A percentile compares a stretch with the other conserved stretches of the same genome.
phyloP scores from a whole-genome alignment of 2,329 filamentous ascomycete species.

The Tolypocladium ovalisporum region DNA sequence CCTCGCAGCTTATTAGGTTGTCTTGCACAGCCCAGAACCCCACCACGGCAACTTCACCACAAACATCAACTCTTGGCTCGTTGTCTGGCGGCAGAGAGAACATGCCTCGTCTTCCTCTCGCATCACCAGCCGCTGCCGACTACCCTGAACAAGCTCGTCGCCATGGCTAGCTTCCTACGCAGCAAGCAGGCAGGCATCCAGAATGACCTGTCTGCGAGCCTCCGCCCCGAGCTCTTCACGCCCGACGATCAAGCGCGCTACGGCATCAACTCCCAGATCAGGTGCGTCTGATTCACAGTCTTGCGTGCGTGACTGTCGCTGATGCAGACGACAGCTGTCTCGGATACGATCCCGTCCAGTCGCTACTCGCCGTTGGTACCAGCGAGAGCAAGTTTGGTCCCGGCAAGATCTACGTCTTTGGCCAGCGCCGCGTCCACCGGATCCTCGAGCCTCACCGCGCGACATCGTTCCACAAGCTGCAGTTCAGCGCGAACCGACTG shows the following conservation, averaged over 20 bases:
- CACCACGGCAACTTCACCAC: neutral
- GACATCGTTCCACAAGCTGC: conserved; percentile 64
- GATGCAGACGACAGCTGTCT: conserved; percentile 48
- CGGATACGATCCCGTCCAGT: conserved; percentile 89
- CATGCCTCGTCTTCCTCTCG: conserved; percentile 4
- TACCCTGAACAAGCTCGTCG: conserved; percentile 3
- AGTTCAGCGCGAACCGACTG: conserved; percentile 80
- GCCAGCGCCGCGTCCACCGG: conserved; percentile 69
- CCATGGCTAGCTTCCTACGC: conserved; percentile 79
- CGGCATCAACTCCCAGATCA: conserved; percentile 69
- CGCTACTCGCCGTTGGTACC: conserved; percentile 83
- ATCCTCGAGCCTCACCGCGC: conserved; percentile 60
- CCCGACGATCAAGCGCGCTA: conserved; percentile 77
- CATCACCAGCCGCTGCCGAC: neutral
- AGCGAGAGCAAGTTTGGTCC: conserved; percentile 75
- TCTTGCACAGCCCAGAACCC: neutral
- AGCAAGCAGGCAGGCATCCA: conserved; percentile 90
- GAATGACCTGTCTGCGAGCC: conserved; percentile 76
- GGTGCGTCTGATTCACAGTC: conserved; percentile 32
- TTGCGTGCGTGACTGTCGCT: conserved; percentile 1
- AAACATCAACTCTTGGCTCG: neutral
- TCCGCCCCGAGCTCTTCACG: conserved; percentile 66
- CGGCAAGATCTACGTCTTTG: conserved; percentile 83
- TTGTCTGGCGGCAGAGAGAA: neutral
- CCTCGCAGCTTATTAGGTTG: neutral